Percentiles rank a stretch among this genome's conserved stretches.
Conservation (phyloP, 805 yeast genomes). For the Candida silvicultrix region DNA sequence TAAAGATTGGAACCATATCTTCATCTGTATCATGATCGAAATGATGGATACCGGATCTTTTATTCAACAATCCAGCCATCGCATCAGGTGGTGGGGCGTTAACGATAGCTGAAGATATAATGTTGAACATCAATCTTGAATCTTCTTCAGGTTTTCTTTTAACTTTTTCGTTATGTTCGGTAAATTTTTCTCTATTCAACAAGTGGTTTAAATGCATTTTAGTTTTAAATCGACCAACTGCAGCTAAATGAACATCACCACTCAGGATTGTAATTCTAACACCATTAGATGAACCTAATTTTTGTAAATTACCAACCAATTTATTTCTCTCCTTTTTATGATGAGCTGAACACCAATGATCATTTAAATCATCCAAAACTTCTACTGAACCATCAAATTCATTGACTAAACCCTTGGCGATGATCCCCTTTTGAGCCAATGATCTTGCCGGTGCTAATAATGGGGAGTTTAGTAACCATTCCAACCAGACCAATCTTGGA, state of each 20-base stretch:
- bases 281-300: slow-evolving; percentile 56
- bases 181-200: slow-evolving; percentile 25
- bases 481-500: slow-evolving; percentile 91
- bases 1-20: slow-evolving; percentile 72
- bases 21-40: slow-evolving; percentile 65
- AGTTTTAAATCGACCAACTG: slow-evolving; percentile 71
- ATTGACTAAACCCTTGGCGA: slow-evolving; percentile 71
- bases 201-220: slow-evolving; percentile 40
- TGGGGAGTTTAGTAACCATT: slow-evolving; percentile 59
- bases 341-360: slow-evolving; percentile 90
- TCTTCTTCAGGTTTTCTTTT: slow-evolving; percentile 55
- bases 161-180: slow-evolving; percentile 33
- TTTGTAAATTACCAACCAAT: slow-evolving; percentile 53
- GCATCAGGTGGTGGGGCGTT: slow-evolving; percentile 91
- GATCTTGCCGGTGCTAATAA: slow-evolving; percentile 58
- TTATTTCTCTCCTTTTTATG: slow-evolving; percentile 83
- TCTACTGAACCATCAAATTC: slow-evolving; percentile 92
- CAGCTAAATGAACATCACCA: slow-evolving; percentile 92
- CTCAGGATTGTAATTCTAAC: slow-evolving; percentile 78
- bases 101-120: slow-evolving; percentile 84
- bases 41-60: slow-evolving; percentile 58
- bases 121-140: slow-evolving; percentile 71
- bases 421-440: slow-evolving; percentile 53
- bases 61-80: slow-evolving; percentile 69
- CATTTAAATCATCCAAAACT: slow-evolving; percentile 86